Conservation (phyloP, 75 land plant genomes). For the Cryptomeria japonica region DNA sequence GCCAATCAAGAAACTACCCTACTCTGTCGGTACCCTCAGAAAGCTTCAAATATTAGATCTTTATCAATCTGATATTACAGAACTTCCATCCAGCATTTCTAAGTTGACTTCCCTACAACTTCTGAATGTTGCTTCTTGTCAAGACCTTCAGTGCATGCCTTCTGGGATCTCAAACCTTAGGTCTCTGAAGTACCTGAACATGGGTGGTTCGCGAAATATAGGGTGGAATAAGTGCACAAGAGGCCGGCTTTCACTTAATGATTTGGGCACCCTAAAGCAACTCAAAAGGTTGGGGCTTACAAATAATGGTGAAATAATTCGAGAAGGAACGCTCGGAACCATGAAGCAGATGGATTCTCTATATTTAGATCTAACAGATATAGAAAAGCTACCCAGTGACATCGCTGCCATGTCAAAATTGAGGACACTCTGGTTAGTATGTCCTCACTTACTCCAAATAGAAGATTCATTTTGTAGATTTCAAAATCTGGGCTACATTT, state of each 20-base stretch:
- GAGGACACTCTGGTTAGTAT: background rate
- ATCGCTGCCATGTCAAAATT: background rate
- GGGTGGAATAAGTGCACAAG: background rate
- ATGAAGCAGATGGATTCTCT: background rate
- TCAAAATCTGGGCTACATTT: background rate
- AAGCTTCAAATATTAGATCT: background rate
- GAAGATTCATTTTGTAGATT: background rate
- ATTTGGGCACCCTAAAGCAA: background rate
- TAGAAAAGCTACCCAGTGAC: background rate
- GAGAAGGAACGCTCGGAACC: background rate
- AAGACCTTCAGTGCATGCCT: background rate
- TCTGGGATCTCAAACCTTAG: background rate
- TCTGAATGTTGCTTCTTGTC: background rate
- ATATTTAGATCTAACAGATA: background rate
- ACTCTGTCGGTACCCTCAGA: background rate
- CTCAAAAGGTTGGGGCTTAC: background rate
- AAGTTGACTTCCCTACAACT: background rate
- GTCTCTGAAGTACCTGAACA: background rate
- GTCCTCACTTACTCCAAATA: background rate
- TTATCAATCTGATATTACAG: background rate
- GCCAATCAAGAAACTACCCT: background rate
- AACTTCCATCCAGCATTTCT: background rate
- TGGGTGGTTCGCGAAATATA: background rate
- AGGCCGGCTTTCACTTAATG: background rate
- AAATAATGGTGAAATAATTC: background rate